A percentile compares a stretch with the other conserved stretches of the same genome.
These are phyloP conservation scores for Ilyonectria sp. DNA, from an alignment of 2,329 filamentous ascomycete genomes.

Conservation along the genomic window DNA sequence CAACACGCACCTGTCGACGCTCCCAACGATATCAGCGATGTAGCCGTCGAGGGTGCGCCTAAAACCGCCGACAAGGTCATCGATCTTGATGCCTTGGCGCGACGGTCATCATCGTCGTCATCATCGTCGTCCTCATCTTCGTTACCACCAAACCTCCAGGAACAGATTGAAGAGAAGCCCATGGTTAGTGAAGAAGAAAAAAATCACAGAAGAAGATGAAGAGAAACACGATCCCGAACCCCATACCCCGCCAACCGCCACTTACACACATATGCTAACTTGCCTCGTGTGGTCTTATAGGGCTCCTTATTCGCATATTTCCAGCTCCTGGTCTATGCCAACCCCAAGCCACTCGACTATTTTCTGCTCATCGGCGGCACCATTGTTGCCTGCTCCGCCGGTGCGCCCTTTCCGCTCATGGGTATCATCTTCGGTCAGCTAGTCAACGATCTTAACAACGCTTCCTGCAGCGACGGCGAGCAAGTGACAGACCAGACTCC, in stretches of 20 bases:
- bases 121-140: conserved; percentile 7
- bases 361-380: conserved; percentile 59
- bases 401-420: conserved; percentile 74
- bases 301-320: conserved; percentile 57
- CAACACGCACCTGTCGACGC: conserved; percentile 6
- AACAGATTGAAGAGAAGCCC: conserved; percentile 6
- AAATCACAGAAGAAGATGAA: too few relatives aligned
- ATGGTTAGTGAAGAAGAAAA: conserved; percentile 17
- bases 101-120: conserved; percentile 5
- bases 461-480: conserved; percentile 63
- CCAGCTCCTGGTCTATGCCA: conserved; percentile 61
- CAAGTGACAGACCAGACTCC: conserved; percentile 41
- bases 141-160: neutral
- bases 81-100: conserved; percentile 3
- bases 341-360: conserved; percentile 61
- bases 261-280: neutral
- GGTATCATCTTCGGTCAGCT: conserved; percentile 76
- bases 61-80: neutral
- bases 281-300: conserved; percentile 15
- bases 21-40: neutral
- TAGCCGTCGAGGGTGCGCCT: neutral
- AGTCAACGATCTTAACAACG: conserved; percentile 72
- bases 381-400: conserved; percentile 68
- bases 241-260: neutral
- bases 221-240: neutral